A percentile compares a stretch with the other conserved stretches of the same genome.
phyloP scores from a whole-genome alignment of 352 stramenopile genomes.

The Phytophthora cactorum region DNA sequence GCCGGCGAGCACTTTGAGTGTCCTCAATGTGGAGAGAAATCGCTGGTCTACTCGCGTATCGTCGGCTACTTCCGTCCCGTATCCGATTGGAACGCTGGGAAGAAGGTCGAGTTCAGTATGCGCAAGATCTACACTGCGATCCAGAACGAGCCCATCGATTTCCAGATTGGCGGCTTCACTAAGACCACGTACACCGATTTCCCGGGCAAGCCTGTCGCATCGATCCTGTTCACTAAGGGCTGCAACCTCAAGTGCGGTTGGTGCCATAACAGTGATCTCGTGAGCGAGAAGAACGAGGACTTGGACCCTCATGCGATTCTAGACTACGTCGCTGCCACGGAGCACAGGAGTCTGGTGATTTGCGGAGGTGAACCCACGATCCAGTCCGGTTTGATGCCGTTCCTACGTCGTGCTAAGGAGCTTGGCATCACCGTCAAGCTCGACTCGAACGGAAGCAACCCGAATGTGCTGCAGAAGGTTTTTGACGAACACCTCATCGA shows the following conservation, averaged over 20 bases:
- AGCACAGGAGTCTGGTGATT: conserved; percentile 36
- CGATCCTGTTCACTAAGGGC: conserved; percentile 41
- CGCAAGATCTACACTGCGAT: conserved; percentile 41
- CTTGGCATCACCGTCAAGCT: conserved; percentile 36
- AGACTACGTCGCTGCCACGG: conserved; percentile 38
- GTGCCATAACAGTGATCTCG: conserved; percentile 40
- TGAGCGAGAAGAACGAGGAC: conserved; percentile 35
- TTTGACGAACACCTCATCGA: conserved; percentile 37
- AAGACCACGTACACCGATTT: conserved; percentile 40
- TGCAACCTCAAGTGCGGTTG: conserved; percentile 42
- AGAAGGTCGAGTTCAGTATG: conserved; percentile 45
- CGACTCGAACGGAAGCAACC: conserved; percentile 43
- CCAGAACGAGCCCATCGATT: conserved; percentile 36
- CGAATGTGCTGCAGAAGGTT: conserved; percentile 35
- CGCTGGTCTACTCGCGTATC: conserved; percentile 39
- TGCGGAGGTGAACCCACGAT: conserved; percentile 40
- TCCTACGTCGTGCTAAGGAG: conserved; percentile 34
- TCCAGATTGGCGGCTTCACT: conserved; percentile 38
- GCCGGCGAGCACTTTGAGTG: conserved; percentile 35
- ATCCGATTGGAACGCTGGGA: conserved; percentile 37
- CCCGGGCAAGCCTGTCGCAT: conserved; percentile 26
- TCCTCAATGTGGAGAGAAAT: conserved; percentile 36
- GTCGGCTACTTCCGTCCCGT: conserved; percentile 42
- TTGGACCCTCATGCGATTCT: conserved; percentile 36
- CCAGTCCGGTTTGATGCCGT: conserved; percentile 34